Conservation (phyloP, 257 asterid species). For the Solanum infundibuliforme region DNA sequence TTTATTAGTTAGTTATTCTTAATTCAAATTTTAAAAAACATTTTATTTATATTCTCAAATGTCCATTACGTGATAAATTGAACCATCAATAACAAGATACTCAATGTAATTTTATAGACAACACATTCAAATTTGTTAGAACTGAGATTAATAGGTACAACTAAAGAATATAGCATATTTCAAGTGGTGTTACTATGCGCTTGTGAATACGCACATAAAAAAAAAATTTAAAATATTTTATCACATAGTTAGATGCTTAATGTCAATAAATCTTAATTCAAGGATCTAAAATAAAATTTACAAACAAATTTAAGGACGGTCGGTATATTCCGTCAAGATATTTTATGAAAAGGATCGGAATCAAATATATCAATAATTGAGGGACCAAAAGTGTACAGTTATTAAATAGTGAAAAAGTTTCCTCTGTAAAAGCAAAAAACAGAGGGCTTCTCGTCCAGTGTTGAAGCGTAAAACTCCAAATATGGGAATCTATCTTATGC, state of each 20-base stretch:
- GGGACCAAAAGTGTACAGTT: neutral
- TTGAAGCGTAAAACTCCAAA: neutral
- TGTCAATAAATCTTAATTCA: neutral
- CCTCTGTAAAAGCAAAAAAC: neutral
- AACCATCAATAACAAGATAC: too few species aligned
- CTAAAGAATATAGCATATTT: too few species aligned
- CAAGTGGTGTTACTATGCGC: neutral
- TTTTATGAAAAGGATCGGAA: neutral
- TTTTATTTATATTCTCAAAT: too few species aligned
- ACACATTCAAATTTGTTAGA: too few species aligned
- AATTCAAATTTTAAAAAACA: neutral
- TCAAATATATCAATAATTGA: neutral
- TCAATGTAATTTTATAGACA: too few species aligned
- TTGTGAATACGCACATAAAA: neutral
- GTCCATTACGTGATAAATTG: too few species aligned
- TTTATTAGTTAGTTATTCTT: neutral
- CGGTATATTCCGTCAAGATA: neutral
- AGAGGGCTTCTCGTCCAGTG: neutral
- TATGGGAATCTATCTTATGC: neutral
- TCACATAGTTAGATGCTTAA: neutral
- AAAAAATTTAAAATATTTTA: neutral
- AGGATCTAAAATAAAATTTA: neutral
- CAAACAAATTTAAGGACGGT: neutral
- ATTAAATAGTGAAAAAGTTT: neutral
- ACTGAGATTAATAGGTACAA: neutral